Base-by-base conservation (phyloP, 2,329 filamentous ascomycete species). In the Capronia epimyces region DNA sequence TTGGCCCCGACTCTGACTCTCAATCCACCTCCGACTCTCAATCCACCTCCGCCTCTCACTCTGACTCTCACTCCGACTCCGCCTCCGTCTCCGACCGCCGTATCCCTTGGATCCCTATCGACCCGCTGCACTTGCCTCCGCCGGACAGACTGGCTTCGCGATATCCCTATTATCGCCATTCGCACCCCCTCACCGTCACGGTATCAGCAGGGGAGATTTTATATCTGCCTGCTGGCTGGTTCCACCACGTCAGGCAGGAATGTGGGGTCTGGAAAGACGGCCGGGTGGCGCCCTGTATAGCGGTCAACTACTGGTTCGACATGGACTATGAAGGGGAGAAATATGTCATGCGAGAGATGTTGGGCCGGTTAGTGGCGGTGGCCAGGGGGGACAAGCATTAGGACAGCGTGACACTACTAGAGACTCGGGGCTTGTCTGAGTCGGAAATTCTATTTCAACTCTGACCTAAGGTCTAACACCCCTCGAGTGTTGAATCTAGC, bases 301-400 rank as follows among this genome's bases (percentile, higher is more conserved):
- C 59, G 1, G 51, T 62, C 20, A 62, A 62, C 42, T 62, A 62
- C 43, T 62, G 59, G 59, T 62, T 48, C 49, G 58, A 62, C 20
- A 62, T 62, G 59, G 59, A 62, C 12, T 62, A 62, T 37, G 67
- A 70, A 42, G 70, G 70, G 3, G 71, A 73, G 49, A 73, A 70
- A 45, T 69, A 67, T 49, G 69, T 70, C 6, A 65, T 72, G 45
- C 65, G 66, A 51, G 69, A 70, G 50, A 67, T 73, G 58, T 60
- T 70, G 18, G 62, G 63, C 7, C 46, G 56, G 13, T 43, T 62
- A 24, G 58, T 55, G 7, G 48, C 51, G n/a, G 36, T 18, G 22
- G 34, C 45, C 15, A 48, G 41, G 25, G 42, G 21, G 10, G 45
- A 50, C 8, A 31, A 22, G 4, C 20, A 36, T 9, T 21, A 40